Conservation (phyloP, 805 yeast species). For the Hanseniaspora meyeri region DNA sequence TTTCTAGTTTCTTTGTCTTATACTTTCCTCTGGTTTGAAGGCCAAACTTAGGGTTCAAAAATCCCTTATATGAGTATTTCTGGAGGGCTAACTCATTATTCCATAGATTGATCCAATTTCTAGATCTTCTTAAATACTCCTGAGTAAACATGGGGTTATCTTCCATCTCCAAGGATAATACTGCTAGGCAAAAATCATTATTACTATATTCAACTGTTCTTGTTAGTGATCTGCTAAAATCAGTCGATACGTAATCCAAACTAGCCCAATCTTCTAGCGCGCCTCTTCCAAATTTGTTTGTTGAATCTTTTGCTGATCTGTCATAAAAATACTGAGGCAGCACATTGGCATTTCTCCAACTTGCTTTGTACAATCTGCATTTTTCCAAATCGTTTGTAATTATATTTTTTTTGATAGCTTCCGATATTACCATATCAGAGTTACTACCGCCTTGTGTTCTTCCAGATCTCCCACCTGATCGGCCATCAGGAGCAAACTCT, state of each 20-base stretch:
- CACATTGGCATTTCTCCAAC: slow-evolving; percentile 26
- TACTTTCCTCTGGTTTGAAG: slow-evolving; percentile 3
- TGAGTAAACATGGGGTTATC: slow-evolving; percentile 17
- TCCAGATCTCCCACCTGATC: slow-evolving; percentile 30
- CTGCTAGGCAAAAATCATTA: slow-evolving; percentile 28
- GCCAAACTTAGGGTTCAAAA: slow-evolving; percentile 27
- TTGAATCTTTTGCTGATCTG: slow-evolving; percentile 24
- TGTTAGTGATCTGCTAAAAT: slow-evolving; percentile 27
- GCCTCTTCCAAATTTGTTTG: slow-evolving; percentile 28
- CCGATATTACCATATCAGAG: slow-evolving; percentile 30
- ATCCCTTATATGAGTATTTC: slow-evolving; percentile 24
- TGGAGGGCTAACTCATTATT: slow-evolving; percentile 22
- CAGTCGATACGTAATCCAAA: slow-evolving; percentile 27
- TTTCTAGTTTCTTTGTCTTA: background rate
- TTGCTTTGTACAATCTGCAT: slow-evolving; percentile 12
- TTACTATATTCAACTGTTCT: slow-evolving; percentile 31
- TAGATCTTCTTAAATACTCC: slow-evolving; percentile 26
- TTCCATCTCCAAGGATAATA: slow-evolving; percentile 27
- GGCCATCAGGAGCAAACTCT: slow-evolving; percentile 31
- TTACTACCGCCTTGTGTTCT: slow-evolving; percentile 31
- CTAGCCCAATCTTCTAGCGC: slow-evolving; percentile 29
- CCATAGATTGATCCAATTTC: slow-evolving; percentile 31
- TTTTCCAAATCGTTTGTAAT: slow-evolving; percentile 23
- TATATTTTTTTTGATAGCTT: slow-evolving; percentile 27
- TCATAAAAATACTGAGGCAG: slow-evolving; percentile 26